Evolutionary conservation across 1,139 yeast genomes (phyloP), one percentile per base, ranked within the genome.

Genomic region (Hanseniaspora uvarum): DNA sequence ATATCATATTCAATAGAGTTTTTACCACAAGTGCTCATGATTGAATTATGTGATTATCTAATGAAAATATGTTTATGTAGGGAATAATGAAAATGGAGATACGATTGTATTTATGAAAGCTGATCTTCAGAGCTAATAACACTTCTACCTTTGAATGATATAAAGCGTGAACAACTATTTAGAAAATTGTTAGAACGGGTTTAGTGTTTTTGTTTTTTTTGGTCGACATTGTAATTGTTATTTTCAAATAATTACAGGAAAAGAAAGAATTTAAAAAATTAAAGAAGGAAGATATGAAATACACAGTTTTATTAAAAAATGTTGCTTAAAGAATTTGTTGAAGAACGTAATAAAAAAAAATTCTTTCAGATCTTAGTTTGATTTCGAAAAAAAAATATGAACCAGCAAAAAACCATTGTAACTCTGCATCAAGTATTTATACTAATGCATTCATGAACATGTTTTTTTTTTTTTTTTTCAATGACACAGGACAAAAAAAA

Each of bases 11-110:
- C 36, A 18, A 44, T 30, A 2, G 46, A 4, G 23, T 28, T 26
- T 10, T 43, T 45, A 8, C 44, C 19, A 37, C 49, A 51, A 37
- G 14, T 26, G 31, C 44, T 41, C 46, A 41, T 41, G 12, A 28
- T 41, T 11, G 14, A n/a, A 24, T 24, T 40, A 6, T 26, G 11
- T 26, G 16, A 5, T 10, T 19, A 18, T 37, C 5, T 6, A 11
- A 4, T 19, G 18, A 24, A 6, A 7, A 19, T 14, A 4, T 37
- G 24, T 8, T 19, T 18, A 18, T 37, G 10, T 2, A 18, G 11
- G 24, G 14, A 6, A n/a, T 26, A 11, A 12, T 38, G 31, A 28
- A 12, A 6, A 10, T 3, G 31, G 12, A 28, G n/a, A n/a, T n/a
- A n/a, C 11, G 31, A 28, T 3, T 28, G 31, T 28, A 28, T 28